These are phyloP conservation scores for Pleomassaria siparia DNA, from an alignment of 2,329 filamentous ascomycete genomes.

Conservation along the genomic window DNA sequence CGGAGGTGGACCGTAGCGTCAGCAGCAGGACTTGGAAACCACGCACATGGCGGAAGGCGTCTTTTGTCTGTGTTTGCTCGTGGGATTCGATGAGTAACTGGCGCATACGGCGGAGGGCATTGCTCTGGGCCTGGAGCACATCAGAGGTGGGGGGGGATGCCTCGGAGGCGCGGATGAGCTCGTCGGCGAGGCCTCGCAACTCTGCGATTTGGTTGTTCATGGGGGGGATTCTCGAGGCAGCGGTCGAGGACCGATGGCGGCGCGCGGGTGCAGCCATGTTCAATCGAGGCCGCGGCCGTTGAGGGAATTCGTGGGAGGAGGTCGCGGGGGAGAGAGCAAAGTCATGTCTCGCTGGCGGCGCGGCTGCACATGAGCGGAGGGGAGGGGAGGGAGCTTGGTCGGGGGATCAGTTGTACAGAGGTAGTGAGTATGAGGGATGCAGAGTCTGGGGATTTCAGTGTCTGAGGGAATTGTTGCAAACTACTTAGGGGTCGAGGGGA, in stretches of 20 bases:
- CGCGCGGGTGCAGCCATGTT: slow-evolving; percentile 37
- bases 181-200: slow-evolving; percentile 40
- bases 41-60: slow-evolving; percentile 77
- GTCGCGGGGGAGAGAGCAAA: slow-evolving; percentile 21
- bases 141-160: slow-evolving; percentile 29
- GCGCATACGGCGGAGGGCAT: slow-evolving; percentile 65
- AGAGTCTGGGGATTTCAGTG: too few species aligned
- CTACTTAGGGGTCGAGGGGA: not conserved
- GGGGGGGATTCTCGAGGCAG: slow-evolving; percentile 47
- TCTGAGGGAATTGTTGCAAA: too few species aligned
- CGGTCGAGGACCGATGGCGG: slow-evolving; percentile 42
- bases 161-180: slow-evolving; percentile 36
- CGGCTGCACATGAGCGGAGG: not conserved
- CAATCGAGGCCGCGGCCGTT: slow-evolving; percentile 29
- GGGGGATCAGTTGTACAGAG: too few species aligned
- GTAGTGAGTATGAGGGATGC: not conserved
- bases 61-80: slow-evolving; percentile 60
- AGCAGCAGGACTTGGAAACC: slow-evolving; percentile 77
- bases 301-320: slow-evolving; percentile 23
- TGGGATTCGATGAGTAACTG: slow-evolving; percentile 61
- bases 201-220: slow-evolving; percentile 56
- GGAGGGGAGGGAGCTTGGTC: not conserved
- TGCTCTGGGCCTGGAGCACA: slow-evolving; percentile 43
- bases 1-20: slow-evolving; percentile 69
- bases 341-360: slow-evolving; percentile 29